Conservation (phyloP, 1,284 basidiomycete species). For the Leccinum pachyderme region DNA sequence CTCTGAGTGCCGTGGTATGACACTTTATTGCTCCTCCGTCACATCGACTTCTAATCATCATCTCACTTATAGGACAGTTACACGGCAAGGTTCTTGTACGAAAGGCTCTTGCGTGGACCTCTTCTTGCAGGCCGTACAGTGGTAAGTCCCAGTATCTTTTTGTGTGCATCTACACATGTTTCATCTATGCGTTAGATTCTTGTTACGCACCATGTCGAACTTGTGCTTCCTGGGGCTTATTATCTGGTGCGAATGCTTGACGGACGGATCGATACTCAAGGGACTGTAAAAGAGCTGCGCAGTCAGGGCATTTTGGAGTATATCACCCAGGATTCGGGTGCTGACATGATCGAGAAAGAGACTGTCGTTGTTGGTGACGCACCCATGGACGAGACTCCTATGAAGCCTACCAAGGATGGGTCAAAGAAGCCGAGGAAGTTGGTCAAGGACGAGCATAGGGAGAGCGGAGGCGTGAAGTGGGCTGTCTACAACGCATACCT, state of each 20-base stretch:
- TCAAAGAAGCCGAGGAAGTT: conserved; percentile 49
- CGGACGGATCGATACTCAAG: conserved; percentile 57
- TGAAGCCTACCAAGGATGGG: conserved; percentile 8
- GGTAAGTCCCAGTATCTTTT: conserved; percentile 33
- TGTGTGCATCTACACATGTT: not conserved
- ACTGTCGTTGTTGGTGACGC: conserved; percentile 14
- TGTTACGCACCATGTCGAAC: conserved; percentile 66
- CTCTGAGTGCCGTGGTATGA: conserved; percentile 52
- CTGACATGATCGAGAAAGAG: conserved; percentile 22
- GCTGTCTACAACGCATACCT: conserved; percentile 64
- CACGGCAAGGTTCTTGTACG: conserved; percentile 56
- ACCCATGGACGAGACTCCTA: conserved; percentile 17
- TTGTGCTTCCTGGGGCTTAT: conserved; percentile 55
- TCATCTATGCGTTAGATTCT: conserved; percentile 39
- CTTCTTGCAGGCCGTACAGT: conserved; percentile 58
- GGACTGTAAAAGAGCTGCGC: conserved; percentile 50
- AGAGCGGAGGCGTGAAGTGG: conserved; percentile 64
- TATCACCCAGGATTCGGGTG: conserved; percentile 39
- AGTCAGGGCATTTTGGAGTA: conserved; percentile 46
- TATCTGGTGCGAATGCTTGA: conserved; percentile 63
- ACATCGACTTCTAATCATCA: not conserved
- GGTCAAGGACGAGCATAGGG: conserved; percentile 56
- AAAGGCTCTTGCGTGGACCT: conserved; percentile 53
- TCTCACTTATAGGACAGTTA: conserved; percentile 50
- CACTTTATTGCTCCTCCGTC: not conserved